A percentile compares a stretch with the other conserved stretches of the same genome.
Conservation (phyloP, 176 grass and related monocot species). For the Ananas comosus region DNA sequence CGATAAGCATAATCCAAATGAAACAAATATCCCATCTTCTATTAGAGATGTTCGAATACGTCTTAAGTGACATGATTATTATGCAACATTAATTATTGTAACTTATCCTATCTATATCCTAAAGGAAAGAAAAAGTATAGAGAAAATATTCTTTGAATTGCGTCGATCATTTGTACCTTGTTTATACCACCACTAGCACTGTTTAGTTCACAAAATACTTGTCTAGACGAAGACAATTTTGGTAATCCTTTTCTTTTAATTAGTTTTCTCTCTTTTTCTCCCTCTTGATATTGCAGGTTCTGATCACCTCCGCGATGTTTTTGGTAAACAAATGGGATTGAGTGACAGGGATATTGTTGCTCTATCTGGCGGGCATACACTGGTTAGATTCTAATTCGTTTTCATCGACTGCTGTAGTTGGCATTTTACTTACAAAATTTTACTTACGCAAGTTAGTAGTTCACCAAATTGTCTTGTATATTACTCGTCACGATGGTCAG, state of each 20-base stretch:
- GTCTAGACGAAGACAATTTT: background rate
- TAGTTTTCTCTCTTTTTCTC: background rate
- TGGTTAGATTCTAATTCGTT: conserved; percentile 32
- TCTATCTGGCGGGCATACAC: conserved; percentile 83
- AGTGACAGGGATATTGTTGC: conserved; percentile 95
- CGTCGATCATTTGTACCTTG: too few relatives aligned
- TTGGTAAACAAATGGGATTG: conserved; percentile 71
- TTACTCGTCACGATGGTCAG: too few relatives aligned
- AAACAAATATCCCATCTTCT: too few relatives aligned
- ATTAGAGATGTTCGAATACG: too few relatives aligned
- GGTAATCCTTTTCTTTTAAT: background rate
- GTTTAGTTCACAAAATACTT: background rate
- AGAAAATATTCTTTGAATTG: too few relatives aligned
- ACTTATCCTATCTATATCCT: too few relatives aligned
- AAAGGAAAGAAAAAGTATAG: too few relatives aligned
- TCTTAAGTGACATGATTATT: too few relatives aligned
- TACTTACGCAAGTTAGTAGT: background rate
- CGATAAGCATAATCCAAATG: background rate
- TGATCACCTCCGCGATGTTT: conserved; percentile 91
- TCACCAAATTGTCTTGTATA: too few relatives aligned
- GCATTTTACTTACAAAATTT: background rate
- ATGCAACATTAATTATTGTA: too few relatives aligned
- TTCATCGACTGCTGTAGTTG: background rate
- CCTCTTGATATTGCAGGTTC: conserved; percentile 31
- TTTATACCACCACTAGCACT: too few relatives aligned